These are phyloP conservation scores for Lodderomyces parapsilosis DNA, from an alignment of 1,139 yeast genomes.

Conservation along the genomic window DNA sequence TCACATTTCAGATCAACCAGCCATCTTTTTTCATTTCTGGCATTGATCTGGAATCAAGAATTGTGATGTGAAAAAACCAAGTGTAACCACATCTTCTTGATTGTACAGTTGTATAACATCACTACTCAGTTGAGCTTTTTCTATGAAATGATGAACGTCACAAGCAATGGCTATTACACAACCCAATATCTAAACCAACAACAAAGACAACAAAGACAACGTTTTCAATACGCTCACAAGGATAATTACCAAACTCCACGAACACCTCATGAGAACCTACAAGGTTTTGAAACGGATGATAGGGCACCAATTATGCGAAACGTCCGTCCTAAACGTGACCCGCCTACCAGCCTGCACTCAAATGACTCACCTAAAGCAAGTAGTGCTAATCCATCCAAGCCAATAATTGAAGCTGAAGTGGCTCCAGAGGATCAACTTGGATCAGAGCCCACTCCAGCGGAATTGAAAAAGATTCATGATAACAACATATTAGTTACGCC, in stretches of 20 bases:
- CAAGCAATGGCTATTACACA: slow-evolving; percentile 15
- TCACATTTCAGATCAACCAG: slow-evolving; percentile 3
- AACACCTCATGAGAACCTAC: slow-evolving; percentile 5
- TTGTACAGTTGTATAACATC: not conserved
- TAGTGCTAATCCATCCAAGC: not conserved
- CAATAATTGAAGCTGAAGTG: slow-evolving; percentile 8
- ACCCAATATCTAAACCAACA: slow-evolving; percentile 14
- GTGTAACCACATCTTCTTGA: no score
- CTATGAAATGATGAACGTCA: slow-evolving; percentile 15
- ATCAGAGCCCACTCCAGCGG: slow-evolving; percentile 39
- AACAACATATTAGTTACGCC: slow-evolving; percentile 2
- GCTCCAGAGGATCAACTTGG: slow-evolving; percentile 32
- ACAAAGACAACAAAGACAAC: slow-evolving; percentile 8
- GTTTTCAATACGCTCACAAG: slow-evolving; percentile 5
- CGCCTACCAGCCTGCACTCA: slow-evolving; percentile 1
- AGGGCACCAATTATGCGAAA: slow-evolving; percentile 11
- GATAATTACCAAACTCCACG: slow-evolving; percentile 1
- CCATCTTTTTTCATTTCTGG: not conserved
- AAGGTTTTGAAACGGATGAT: not conserved
- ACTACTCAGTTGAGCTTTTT: no score
- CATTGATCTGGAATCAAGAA: not conserved
- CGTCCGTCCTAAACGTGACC: slow-evolving; percentile 9
- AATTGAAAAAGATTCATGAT: slow-evolving; percentile 27
- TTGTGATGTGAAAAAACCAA: not conserved
- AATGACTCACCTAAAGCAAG: slow-evolving; percentile 1